phyloP scores from a whole-genome alignment of 345 rosid genomes.

The Eucalyptus polybractea region DNA sequence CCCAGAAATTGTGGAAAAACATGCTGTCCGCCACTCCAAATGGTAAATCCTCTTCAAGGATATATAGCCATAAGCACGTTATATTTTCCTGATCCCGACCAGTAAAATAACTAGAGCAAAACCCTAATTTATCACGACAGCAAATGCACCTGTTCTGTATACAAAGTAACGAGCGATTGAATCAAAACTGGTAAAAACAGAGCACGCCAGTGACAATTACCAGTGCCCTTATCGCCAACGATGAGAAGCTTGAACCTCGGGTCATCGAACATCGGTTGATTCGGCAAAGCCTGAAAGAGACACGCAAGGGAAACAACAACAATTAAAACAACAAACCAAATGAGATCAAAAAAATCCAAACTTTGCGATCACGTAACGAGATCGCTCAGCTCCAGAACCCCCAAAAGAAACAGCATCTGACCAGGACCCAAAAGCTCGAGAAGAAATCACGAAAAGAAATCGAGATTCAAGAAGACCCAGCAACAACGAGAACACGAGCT shows the following conservation, averaged over 20 bases:
- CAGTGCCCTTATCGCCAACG: conserved; percentile 94
- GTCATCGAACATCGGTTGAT: conserved; percentile 53
- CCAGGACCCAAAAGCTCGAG: too few relatives aligned
- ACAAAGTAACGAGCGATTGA: not conserved
- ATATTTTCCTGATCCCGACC: not conserved
- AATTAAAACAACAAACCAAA: not conserved
- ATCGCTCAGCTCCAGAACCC: not conserved
- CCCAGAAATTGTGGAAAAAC: not conserved
- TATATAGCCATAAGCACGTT: not conserved
- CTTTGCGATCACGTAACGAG: not conserved
- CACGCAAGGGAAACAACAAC: not conserved
- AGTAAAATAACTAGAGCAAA: not conserved
- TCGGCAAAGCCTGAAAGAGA: conserved; percentile 53
- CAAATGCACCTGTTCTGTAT: not conserved
- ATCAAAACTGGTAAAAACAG: not conserved
- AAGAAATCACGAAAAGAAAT: too few relatives aligned
- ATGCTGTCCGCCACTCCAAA: not conserved
- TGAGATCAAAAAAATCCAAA: not conserved
- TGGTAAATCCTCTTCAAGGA: not conserved
- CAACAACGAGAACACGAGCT: too few relatives aligned
- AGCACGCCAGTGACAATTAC: conserved; percentile 10
- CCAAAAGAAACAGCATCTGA: too few relatives aligned
- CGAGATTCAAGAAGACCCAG: too few relatives aligned
- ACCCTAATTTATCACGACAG: not conserved
- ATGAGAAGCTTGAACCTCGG: conserved; percentile 93